Percentiles rank a stretch among this genome's conserved stretches.
Evolutionary conservation across 306 rosid species (phyloP).

Genomic region (Corylus heterophylla): DNA sequence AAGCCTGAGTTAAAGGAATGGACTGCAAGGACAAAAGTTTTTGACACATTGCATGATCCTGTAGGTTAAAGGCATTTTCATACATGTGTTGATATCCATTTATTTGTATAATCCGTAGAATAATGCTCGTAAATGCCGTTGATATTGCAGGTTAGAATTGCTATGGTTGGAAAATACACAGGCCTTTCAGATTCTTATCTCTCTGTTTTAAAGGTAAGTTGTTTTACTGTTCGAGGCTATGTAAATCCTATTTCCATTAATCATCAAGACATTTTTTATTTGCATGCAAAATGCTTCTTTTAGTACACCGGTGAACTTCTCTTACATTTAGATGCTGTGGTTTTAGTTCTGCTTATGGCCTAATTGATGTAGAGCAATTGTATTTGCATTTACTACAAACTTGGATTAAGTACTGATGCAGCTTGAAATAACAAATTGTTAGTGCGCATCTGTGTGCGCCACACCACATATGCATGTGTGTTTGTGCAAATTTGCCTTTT

Average conservation of each 20-base stretch:
- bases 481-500: not conserved
- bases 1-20: constrained; percentile 71
- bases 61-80: constrained; percentile 46
- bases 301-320: not conserved
- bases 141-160: constrained; percentile 73
- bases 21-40: constrained; percentile 62
- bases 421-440: constrained; percentile 3
- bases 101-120: not conserved
- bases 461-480: not conserved
- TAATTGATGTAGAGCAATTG: not conserved
- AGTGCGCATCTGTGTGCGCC: not conserved
- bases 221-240: not conserved
- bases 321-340: not conserved
- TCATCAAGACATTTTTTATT: not conserved
- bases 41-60: constrained; percentile 46
- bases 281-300: not conserved
- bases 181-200: constrained; percentile 92
- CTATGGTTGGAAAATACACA: constrained; percentile 95
- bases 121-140: constrained; percentile 3
- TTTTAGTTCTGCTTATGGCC: not conserved
- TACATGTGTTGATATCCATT: not conserved
- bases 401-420: not conserved
- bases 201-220: constrained; percentile 77
- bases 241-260: constrained; percentile 1
- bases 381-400: constrained; percentile 8